phyloP scores from a whole-genome alignment of 2,329 filamentous ascomycete species.

The Calonectria honghensis region DNA sequence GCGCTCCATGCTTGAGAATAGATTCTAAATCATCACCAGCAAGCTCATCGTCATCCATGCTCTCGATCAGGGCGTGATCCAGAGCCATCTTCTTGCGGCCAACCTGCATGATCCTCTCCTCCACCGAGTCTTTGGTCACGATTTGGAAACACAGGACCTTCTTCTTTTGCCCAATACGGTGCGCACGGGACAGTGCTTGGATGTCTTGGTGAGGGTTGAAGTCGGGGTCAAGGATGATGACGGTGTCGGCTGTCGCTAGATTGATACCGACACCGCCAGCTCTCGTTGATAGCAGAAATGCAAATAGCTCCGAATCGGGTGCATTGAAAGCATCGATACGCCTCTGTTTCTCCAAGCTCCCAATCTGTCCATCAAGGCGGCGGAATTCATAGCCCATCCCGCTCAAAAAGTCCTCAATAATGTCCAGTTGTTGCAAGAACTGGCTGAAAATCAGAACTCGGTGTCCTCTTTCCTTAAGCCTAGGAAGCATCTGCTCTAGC shows the following conservation, averaged over 20 bases:
- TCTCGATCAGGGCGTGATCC: slow-evolving; percentile 95
- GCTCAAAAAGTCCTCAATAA: slow-evolving; percentile 92
- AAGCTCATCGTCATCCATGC: slow-evolving; percentile 89
- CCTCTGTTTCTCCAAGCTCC: slow-evolving; percentile 91
- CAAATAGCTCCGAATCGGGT: slow-evolving; percentile 87
- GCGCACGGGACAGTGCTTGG: slow-evolving; percentile 93
- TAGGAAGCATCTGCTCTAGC: slow-evolving; percentile 89
- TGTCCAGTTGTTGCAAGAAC: slow-evolving; percentile 90
- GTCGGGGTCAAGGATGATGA: slow-evolving; percentile 97
- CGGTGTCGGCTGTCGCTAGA: slow-evolving; percentile 95
- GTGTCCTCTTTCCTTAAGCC: slow-evolving; percentile 88
- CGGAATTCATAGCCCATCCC: slow-evolving; percentile 83
- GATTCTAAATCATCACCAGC: slow-evolving; percentile 88
- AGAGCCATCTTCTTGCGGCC: slow-evolving; percentile 97
- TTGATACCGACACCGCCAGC: slow-evolving; percentile 99
- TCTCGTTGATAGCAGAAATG: slow-evolving; percentile 93
- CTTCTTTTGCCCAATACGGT: slow-evolving; percentile 96
- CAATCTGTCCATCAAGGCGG: slow-evolving; percentile 90
- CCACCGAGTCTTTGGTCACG: slow-evolving; percentile 90
- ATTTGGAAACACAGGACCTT: slow-evolving; percentile 97
- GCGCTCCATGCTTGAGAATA: slow-evolving; percentile 90
- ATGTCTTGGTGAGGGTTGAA: slow-evolving; percentile 99
- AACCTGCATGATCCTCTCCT: slow-evolving; percentile 97
- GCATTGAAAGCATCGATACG: slow-evolving; percentile 96
- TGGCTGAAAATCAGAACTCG: slow-evolving; percentile 97